Evolutionary conservation across 805 yeast genomes (phyloP).

Genomic region (Starmerella stellata): DNA sequence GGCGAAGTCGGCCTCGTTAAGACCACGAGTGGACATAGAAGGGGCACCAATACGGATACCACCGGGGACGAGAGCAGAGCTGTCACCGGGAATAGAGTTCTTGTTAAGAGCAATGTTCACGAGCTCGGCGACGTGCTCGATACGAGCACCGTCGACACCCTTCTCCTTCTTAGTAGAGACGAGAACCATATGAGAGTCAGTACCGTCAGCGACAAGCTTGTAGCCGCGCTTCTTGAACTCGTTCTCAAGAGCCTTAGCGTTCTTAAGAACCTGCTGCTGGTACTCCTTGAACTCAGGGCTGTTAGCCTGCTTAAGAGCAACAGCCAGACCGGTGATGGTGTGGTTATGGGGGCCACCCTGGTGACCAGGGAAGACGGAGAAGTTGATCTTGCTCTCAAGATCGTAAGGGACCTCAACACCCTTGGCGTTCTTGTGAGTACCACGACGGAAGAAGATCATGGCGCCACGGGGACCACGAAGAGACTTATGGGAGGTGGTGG

Average conservation of each 20-base stretch:
- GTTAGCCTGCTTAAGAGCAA: slow-evolving; percentile 85
- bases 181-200: slow-evolving; percentile 92
- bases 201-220: slow-evolving; percentile 79
- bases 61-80: slow-evolving; percentile 88
- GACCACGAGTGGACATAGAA: slow-evolving; percentile 96
- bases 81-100: slow-evolving; percentile 96
- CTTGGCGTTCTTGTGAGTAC: slow-evolving; percentile 76
- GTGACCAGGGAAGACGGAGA: slow-evolving; percentile 98
- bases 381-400: slow-evolving; percentile 86
- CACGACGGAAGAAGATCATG: slow-evolving; percentile 96
- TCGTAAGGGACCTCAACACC: slow-evolving; percentile 86
- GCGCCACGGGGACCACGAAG: slow-evolving; percentile 99
- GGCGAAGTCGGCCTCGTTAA: slow-evolving; percentile 69
- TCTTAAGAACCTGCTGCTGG: slow-evolving; percentile 72
- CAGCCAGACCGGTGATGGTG: slow-evolving; percentile 93
- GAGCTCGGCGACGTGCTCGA: slow-evolving; percentile 85
- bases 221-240: slow-evolving; percentile 58
- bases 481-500: slow-evolving; percentile 97
- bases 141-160: slow-evolving; percentile 91
- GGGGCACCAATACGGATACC: slow-evolving; percentile 97
- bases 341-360: slow-evolving; percentile 99
- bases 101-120: slow-evolving; percentile 91
- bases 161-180: slow-evolving; percentile 65
- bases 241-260: slow-evolving; percentile 66
- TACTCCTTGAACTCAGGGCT: slow-evolving; percentile 80